Base-by-base conservation (phyloP, 2,329 filamentous ascomycete genomes). In the Hymenoscyphus linearis region DNA sequence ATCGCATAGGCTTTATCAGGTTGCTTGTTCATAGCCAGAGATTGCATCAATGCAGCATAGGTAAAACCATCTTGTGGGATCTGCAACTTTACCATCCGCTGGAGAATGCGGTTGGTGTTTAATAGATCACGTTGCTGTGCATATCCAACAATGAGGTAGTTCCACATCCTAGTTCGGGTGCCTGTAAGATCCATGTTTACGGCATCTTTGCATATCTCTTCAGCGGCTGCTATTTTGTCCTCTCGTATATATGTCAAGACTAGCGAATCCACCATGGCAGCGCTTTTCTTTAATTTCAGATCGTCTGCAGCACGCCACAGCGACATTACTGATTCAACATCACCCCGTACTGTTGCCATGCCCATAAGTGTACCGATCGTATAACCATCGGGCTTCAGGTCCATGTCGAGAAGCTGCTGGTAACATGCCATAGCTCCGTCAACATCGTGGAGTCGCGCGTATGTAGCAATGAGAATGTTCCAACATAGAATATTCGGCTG, bases 401-500 rank as follows among this genome's bases (percentile, higher is more conserved):
- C 76, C 69, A 67, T 79, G 65, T 60, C 55, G 3, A 82, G 62
- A 71, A 95, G 80, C 10, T 80, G 75, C 18, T 85, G 79, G 68
- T 96, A 92, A 55, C 81, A 80, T 6, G 78, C 71, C 60, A 90
- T 76, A 13, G 87, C 88, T 5, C 84, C 83, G n/a, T 84, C 78
- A 52, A 90, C 81, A 70, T 95, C 85, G 55, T 84, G 80, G 0
- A 82, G 82, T 66, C 85, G 85, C 18, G 81, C 80, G 73, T 92
- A 83, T 2, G 88, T 87, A 68, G 87, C 85, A 53, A 98, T 78
- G 31, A 96, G 74, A 25, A 87, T 85, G 70, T 96, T 96, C 87
- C 89, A 96, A 64, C 82, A 85, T 37, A 79, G 72, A 1, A 81
- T 73, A 65, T 85, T 83, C 6, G 87, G 87, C 50, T 77, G 66